phyloP scores from a whole-genome alignment of 2,329 filamentous ascomycete species.

The Domatiomyces catenatus region DNA sequence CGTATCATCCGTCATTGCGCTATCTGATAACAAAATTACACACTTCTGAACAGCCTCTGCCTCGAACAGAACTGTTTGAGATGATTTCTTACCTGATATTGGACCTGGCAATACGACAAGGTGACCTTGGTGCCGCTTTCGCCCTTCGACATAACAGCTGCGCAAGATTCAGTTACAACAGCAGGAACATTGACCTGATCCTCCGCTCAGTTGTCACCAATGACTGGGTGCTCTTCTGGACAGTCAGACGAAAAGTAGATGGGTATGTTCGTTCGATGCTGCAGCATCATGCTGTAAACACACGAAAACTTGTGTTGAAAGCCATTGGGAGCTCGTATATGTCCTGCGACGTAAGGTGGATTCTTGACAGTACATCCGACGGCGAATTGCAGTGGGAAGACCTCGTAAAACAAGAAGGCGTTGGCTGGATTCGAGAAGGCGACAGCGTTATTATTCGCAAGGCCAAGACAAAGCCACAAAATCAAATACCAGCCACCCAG shows the following conservation, averaged over 20 bases:
- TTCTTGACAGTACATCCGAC: slow-evolving; percentile 39
- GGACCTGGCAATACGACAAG: slow-evolving; percentile 73
- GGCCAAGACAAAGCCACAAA: slow-evolving; percentile 17
- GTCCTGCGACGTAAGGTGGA: slow-evolving; percentile 55
- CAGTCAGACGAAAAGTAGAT: slow-evolving; percentile 56
- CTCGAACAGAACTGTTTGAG: slow-evolving; percentile 58
- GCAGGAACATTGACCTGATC: slow-evolving; percentile 52
- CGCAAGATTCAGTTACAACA: slow-evolving; percentile 42
- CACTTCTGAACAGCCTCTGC: slow-evolving; percentile 46
- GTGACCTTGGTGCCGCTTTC: slow-evolving; percentile 59
- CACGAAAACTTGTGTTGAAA: slow-evolving; percentile 66
- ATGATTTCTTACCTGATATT: slow-evolving; percentile 68
- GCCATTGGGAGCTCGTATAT: slow-evolving; percentile 75
- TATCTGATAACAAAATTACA: slow-evolving; percentile 64
- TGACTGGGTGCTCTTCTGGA: slow-evolving; percentile 68
- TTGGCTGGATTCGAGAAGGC: slow-evolving; percentile 72
- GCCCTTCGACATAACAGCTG: slow-evolving; percentile 40
- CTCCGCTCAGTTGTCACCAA: slow-evolving; percentile 60
- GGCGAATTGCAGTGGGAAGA: slow-evolving; percentile 48
- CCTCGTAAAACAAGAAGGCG: slow-evolving; percentile 50
- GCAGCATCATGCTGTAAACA: slow-evolving; percentile 61
- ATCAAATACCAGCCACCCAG: neutral
- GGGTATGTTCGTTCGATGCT: slow-evolving; percentile 66
- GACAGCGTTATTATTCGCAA: slow-evolving; percentile 62
- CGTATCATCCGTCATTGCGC: slow-evolving; percentile 75